phyloP scores from a whole-genome alignment of 208 protist genomes.

The Leishmania guyanensis region DNA sequence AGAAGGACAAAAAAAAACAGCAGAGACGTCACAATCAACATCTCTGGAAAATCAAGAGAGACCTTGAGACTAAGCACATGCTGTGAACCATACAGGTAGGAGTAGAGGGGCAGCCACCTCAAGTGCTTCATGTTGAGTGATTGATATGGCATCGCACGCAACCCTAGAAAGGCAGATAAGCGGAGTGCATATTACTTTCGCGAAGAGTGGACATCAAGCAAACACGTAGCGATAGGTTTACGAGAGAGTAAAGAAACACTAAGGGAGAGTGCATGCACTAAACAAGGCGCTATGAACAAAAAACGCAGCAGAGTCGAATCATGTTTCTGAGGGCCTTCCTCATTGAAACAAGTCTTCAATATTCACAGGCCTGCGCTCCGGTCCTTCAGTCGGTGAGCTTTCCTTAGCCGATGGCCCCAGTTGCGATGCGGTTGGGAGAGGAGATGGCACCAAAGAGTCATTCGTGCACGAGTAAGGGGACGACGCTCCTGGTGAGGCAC shows the following conservation, averaged over 20 bases:
- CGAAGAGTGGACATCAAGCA: background rate
- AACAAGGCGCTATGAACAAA: too few relatives aligned
- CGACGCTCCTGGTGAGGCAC: background rate
- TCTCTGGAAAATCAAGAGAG: background rate
- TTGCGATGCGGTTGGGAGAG: background rate
- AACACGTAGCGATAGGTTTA: background rate
- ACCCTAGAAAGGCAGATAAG: background rate
- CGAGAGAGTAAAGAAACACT: background rate
- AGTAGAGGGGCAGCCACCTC: background rate
- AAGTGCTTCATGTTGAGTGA: background rate
- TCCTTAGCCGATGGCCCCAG: background rate
- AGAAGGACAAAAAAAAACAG: background rate
- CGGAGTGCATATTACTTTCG: background rate
- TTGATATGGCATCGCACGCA: background rate
- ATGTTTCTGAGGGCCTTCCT: background rate
- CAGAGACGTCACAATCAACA: background rate
- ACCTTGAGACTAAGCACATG: background rate
- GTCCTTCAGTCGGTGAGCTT: background rate
- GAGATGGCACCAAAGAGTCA: background rate
- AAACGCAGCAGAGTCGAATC: background rate
- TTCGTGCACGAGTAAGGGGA: background rate
- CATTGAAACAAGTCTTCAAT: slow-evolving; percentile 43
- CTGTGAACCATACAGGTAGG: background rate
- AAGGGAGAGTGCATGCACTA: background rate
- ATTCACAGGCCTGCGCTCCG: slow-evolving; percentile 4